A percentile compares a stretch with the other conserved stretches of the same genome.
Evolutionary conservation across 495 filamentous ascomycete species (phyloP).

Genomic region (Chaetomium tenue): DNA sequence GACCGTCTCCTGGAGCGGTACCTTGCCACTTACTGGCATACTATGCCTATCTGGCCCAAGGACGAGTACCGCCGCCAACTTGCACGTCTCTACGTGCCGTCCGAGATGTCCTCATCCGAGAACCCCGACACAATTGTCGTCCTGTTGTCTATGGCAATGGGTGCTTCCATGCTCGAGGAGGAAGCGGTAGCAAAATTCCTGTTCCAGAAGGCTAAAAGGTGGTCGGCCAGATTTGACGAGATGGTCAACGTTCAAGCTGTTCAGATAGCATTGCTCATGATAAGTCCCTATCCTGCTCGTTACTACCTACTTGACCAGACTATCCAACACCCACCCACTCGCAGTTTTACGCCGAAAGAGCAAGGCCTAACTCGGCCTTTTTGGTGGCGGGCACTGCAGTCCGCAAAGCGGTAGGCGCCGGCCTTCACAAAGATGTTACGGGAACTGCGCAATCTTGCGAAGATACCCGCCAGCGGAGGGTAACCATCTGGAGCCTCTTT

Average conservation of each 20-base stretch:
- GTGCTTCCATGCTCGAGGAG: conserved; percentile 12
- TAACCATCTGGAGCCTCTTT: conserved; percentile 10
- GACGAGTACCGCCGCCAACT: conserved; percentile 14
- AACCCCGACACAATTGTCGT: conserved; percentile 10
- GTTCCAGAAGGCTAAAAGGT: conserved; percentile 3
- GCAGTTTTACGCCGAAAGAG: conserved; percentile 7
- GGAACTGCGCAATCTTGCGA: conserved; percentile 4
- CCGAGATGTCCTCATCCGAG: conserved; percentile 3
- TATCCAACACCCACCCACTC: conserved; percentile 4
- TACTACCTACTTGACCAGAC: not conserved
- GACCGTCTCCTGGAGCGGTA: conserved; percentile 7
- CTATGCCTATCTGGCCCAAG: conserved; percentile 8
- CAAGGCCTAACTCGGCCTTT: conserved; percentile 8
- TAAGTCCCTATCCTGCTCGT: not conserved
- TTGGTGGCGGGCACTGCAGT: conserved; percentile 12
- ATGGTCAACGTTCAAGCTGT: conserved; percentile 14
- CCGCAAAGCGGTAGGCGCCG: conserved; percentile 9
- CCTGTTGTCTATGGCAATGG: conserved; percentile 8
- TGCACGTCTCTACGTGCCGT: conserved; percentile 6
- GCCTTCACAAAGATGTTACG: conserved; percentile 9
- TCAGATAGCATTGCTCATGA: conserved; percentile 12
- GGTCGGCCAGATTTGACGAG: conserved; percentile 9
- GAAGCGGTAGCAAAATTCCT: conserved; percentile 3
- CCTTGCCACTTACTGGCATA: conserved; percentile 9
- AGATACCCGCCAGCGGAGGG: conserved; percentile 9